A percentile compares a stretch with the other conserved stretches of the same genome.
Evolutionary conservation across 139 green algal species (phyloP).

Genomic region (Zygnema circumcarinatum): DNA sequence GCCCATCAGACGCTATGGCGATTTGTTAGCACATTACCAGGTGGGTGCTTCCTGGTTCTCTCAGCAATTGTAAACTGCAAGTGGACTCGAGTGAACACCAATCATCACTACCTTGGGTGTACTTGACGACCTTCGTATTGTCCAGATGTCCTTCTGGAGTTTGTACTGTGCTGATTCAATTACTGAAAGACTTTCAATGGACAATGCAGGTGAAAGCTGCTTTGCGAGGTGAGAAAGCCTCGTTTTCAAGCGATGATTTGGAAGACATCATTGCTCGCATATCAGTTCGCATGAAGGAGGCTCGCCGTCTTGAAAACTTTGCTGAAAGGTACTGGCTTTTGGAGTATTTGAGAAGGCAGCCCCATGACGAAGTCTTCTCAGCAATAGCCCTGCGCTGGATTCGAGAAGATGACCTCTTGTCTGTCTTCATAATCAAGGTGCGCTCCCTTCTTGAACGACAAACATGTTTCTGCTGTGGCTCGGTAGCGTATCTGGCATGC

Average conservation of each 20-base stretch:
- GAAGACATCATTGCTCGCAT: slow-evolving; percentile 21
- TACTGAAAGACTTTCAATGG: too few relatives aligned
- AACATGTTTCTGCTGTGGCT: too few relatives aligned
- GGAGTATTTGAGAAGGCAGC: slow-evolving; percentile 30
- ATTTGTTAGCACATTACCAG: slow-evolving; percentile 67
- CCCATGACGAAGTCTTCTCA: not conserved
- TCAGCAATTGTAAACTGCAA: not conserved
- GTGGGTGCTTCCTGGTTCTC: slow-evolving; percentile 31
- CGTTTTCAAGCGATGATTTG: slow-evolving; percentile 31
- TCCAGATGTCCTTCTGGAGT: not conserved
- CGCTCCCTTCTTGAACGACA: too few relatives aligned
- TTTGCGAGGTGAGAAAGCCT: slow-evolving; percentile 28
- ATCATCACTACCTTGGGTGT: not conserved
- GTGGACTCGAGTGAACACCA: not conserved
- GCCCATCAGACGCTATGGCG: slow-evolving; percentile 65
- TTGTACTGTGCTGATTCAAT: not conserved
- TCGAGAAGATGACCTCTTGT: slow-evolving; percentile 10
- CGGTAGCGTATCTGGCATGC: too few relatives aligned
- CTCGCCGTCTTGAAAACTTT: not conserved
- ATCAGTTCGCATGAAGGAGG: slow-evolving; percentile 28
- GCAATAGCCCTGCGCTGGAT: slow-evolving; percentile 43
- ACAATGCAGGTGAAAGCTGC: slow-evolving; percentile 45
- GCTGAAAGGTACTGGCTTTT: slow-evolving; percentile 26
- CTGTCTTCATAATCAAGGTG: slow-evolving; percentile 36
- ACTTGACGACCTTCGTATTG: not conserved